Evolutionary conservation across 2,329 filamentous ascomycete genomes (phyloP), one percentile per base, ranked within the genome.

Genomic region (Penicillium aurantiogriseum): DNA sequence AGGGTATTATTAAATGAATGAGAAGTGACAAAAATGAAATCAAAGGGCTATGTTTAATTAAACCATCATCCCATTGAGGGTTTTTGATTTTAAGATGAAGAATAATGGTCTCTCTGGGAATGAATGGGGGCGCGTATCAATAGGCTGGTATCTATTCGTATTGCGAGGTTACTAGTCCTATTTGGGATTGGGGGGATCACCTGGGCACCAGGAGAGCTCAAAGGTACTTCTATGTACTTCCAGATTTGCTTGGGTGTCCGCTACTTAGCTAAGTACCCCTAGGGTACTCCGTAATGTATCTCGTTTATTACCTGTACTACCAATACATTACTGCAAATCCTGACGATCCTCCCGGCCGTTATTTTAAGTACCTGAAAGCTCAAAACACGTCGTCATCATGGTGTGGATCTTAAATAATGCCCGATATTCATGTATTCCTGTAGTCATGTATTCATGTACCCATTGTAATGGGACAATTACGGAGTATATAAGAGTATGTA

Each of bases 91-190:
- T 40, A 11, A 56, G 39, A 33, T 21, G 35, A 56, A 33, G 40
- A 45, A 39, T 36, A 44, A 38, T 35, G 38, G 40, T 23, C 17
- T 43, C 21, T 42, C n/a, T 43, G 40, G 13, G 23, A 23, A 23
- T 42, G 46, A 51, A 31, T 29, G 25, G 35, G 35, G 35, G 36
- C 15, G 35, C 13, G 54, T 53, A 53, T 53, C 54, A 53, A 47
- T 56, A 56, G 54, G 8, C 27, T 33, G 48, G 54, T 56, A 56
- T 56, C 13, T n/a, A 23, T 40, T 40, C 10, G 49, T 56, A 53
- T 53, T 46, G 49, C 2, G 5, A 25, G 42, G 21, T 45, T 38
- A 52, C 44, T 29, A 27, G 23, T 43, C 27, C 23, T 44, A 27
- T n/a, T 33, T 23, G 11, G 31, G 31, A 33, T 11, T 1, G 9